These are phyloP conservation scores for Gryganskiella cystojenkinii DNA, from an alignment of 192 early-diverging fungal genomes.

Conservation along the genomic window DNA sequence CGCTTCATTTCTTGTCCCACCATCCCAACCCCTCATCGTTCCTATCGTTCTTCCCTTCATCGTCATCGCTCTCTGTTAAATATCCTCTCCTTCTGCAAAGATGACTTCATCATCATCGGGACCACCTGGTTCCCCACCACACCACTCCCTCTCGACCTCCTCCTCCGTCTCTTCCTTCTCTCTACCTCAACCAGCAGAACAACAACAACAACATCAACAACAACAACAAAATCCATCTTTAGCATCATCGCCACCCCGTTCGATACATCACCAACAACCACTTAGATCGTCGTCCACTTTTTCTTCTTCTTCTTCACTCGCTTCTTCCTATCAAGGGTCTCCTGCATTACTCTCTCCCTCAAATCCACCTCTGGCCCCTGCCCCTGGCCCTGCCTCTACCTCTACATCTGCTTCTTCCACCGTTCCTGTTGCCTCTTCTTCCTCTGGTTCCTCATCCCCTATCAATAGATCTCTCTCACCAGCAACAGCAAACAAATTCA, in stretches of 20 bases:
- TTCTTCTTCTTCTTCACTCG: no score
- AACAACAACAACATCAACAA: slow-evolving; percentile 1
- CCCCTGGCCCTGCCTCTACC: slow-evolving; percentile 3
- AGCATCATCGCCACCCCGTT: no score
- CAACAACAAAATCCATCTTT: no score
- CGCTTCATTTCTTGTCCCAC: background rate
- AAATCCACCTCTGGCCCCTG: background rate
- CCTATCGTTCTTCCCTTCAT: no score
- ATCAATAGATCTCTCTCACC: slow-evolving; percentile 7
- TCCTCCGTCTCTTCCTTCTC: slow-evolving; percentile 10
- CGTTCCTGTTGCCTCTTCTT: background rate
- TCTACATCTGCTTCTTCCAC: background rate
- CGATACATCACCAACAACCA: no score
- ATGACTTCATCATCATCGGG: slow-evolving; percentile 22
- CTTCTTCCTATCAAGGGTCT: background rate
- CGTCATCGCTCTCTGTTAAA: background rate
- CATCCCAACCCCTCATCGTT: background rate
- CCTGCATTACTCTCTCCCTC: background rate
- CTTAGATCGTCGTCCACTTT: no score
- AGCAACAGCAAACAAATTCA: slow-evolving; percentile 12
- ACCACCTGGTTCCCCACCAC: background rate
- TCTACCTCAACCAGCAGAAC: background rate
- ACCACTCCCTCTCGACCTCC: background rate
- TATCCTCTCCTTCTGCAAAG: slow-evolving; percentile 5
- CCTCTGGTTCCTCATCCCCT: slow-evolving; percentile 11